Evolutionary conservation across 2,329 filamentous ascomycete species (phyloP), one percentile per base, ranked within the genome.

Genomic region (Cytospora chrysosperma): DNA sequence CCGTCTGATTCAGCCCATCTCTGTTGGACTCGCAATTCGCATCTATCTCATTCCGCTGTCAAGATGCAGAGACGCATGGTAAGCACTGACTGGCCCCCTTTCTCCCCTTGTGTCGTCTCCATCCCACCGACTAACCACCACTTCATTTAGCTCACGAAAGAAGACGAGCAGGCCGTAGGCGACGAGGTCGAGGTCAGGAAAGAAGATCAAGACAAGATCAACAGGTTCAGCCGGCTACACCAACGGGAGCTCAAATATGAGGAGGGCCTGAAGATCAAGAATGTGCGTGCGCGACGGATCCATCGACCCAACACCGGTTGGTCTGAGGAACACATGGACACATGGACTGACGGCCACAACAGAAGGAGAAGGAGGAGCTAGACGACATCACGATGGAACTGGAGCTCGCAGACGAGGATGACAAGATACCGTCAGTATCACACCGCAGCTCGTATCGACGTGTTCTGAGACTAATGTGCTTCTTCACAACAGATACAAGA

Each of bases 321-420:
- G 34, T 32, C 19, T 26, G 17, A n/a, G 21, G 43, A 34, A 10
- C n/a, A n/a, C n/a, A n/a, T n/a, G n/a, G 43, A 43, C 6, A 27
- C 13, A 34, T 47, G 43, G 4, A 62, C 66, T 72, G 62, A 72
- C 56, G 12, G 54, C 5, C 13, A 21, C 19, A 69, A 61, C 72
- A 98, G 94, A 98, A 98, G 81, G 94, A 98, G 76, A 98, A 97
- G 79, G 95, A 99, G 77, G 95, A 98, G 73, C 85, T 98, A 4
- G 93, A 98, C 74, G 95, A 99, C 76, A 85, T 99, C 61, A 90
- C 89, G 2, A 91, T 84, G 60, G 95, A 99, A 76, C 83, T 99
- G 54, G 95, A 99, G 78, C 86, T 99, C 21, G 92, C 92, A 59
- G 94, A 98, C 75, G 95, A 99, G 75, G 94, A 98, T 70, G 93